These are phyloP conservation scores for Spatholobus suberectus DNA, from an alignment of 306 rosid genomes.

Conservation along the genomic window DNA sequence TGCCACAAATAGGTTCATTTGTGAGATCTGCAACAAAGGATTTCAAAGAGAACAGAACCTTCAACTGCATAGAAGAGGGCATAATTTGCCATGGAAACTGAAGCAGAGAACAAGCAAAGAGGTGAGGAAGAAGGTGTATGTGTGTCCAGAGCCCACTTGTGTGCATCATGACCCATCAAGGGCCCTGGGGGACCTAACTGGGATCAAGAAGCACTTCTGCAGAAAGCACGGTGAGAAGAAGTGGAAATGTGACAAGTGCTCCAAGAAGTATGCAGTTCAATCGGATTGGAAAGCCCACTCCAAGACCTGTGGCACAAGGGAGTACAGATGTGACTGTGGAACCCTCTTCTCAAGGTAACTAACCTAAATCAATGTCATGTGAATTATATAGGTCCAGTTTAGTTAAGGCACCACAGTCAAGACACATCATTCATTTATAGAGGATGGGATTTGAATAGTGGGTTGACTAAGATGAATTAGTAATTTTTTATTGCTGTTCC, in stretches of 20 bases:
- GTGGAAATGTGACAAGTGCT: constrained; percentile 99
- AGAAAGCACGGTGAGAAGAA: constrained; percentile 98
- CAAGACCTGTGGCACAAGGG: constrained; percentile 94
- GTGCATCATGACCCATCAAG: constrained; percentile 94
- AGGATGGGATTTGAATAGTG: constrained; percentile 37
- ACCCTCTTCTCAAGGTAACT: constrained; percentile 95
- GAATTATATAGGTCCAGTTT: neutral
- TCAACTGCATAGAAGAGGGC: constrained; percentile 97
- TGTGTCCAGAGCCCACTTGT: constrained; percentile 84
- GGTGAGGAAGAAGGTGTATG: constrained; percentile 86
- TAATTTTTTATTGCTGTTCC: neutral
- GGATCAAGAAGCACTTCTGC: constrained; percentile 94
- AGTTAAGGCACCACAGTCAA: constrained; percentile 4
- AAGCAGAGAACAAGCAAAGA: constrained; percentile 88
- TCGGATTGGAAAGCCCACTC: constrained; percentile 99
- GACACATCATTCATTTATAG: constrained; percentile 42
- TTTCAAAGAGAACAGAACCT: constrained; percentile 97
- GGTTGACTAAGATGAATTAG: constrained; percentile 43
- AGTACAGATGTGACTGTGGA: constrained; percentile 99
- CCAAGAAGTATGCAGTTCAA: constrained; percentile 93
- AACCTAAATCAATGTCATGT: constrained; percentile 14
- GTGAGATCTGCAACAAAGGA: constrained; percentile 96
- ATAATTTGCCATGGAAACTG: constrained; percentile 96
- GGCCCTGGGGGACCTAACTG: constrained; percentile 94
- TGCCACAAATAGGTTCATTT: constrained; percentile 84